Evolutionary conservation across 352 stramenopile genomes (phyloP), one percentile per base, ranked within the genome.

Genomic region (Stramenopiles sp.): DNA sequence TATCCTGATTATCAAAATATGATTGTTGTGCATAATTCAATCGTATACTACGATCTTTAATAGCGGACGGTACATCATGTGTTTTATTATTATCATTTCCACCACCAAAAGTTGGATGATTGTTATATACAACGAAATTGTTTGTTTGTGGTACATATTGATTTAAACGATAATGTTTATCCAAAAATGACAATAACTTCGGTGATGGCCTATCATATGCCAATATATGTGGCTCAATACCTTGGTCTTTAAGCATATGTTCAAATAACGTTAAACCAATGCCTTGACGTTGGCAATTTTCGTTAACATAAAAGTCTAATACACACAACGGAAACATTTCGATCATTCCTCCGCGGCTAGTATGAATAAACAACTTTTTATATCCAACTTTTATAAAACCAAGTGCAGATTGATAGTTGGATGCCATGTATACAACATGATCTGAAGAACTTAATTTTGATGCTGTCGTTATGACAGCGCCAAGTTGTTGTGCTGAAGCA

Each of bases 61-160:
- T n/a, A n/a, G n/a, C n/a, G n/a, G n/a, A n/a, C n/a, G n/a, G n/a
- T n/a, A n/a, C n/a, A n/a, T n/a, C n/a, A n/a, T n/a, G n/a, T n/a
- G n/a, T n/a, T n/a, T n/a, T n/a, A n/a, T n/a, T n/a, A n/a, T n/a
- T n/a, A n/a, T n/a, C n/a, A n/a, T n/a, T n/a, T n/a, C n/a, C n/a
- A n/a, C n/a, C n/a, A n/a, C n/a, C n/a, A n/a, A n/a, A n/a, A n/a
- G n/a, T n/a, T n/a, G n/a, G n/a, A n/a, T n/a, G n/a, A n/a, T n/a
- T n/a, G 79, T 91, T 84, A 78, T 92, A 93, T 23, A 94, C 63
- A 30, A 93, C 88, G 81, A 93, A 94, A 78, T 87, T 88, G 82
- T 93, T 94, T 78, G 88, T 86, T 79, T 94, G 90, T 32, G 82
- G 83, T 78, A 86, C 84, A 79, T 87, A 86, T 0, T 83, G 78